Percentiles rank a stretch among this genome's conserved stretches.
These are phyloP conservation scores for Plasmopara muralis DNA, from an alignment of 352 stramenopile genomes.

Conservation along the genomic window DNA sequence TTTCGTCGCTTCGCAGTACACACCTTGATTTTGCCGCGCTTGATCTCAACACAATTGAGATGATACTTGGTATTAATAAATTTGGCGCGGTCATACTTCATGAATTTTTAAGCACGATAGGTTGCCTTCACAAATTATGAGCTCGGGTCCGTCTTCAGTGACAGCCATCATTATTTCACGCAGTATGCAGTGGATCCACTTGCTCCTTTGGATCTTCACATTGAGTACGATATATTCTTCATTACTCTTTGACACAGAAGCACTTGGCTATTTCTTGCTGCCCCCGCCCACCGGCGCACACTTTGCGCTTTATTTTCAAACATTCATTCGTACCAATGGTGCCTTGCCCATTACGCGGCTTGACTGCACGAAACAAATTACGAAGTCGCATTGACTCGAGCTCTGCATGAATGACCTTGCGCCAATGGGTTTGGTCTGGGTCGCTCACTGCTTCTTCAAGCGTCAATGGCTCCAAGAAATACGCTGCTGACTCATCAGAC, in stretches of 20 bases:
- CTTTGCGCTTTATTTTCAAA: too few species aligned
- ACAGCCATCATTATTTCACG: conserved; percentile 6
- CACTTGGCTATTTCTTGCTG: conserved; percentile 4
- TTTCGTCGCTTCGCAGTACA: background rate
- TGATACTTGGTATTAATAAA: background rate
- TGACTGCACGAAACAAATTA: too few species aligned
- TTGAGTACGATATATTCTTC: conserved; percentile 9
- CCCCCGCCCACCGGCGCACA: background rate
- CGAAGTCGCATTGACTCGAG: too few species aligned
- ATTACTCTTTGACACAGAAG: conserved; percentile 10
- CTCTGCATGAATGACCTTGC: too few species aligned
- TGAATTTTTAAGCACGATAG: conserved; percentile 2
- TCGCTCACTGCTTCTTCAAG: too few species aligned
- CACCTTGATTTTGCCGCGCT: background rate
- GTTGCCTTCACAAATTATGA: conserved; percentile 11
- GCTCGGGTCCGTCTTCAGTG: conserved; percentile 2
- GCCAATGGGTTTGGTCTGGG: too few species aligned
- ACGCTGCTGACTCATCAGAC: too few species aligned
- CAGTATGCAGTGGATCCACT: conserved; percentile 1
- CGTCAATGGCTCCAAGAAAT: too few species aligned
- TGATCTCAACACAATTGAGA: background rate
- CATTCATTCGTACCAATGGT: too few species aligned
- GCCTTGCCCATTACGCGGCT: too few species aligned
- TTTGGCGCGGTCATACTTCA: background rate
- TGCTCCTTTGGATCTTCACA: conserved; percentile 6